Conservation (phyloP, 495 filamentous ascomycete species). For the Xylona heveae region DNA sequence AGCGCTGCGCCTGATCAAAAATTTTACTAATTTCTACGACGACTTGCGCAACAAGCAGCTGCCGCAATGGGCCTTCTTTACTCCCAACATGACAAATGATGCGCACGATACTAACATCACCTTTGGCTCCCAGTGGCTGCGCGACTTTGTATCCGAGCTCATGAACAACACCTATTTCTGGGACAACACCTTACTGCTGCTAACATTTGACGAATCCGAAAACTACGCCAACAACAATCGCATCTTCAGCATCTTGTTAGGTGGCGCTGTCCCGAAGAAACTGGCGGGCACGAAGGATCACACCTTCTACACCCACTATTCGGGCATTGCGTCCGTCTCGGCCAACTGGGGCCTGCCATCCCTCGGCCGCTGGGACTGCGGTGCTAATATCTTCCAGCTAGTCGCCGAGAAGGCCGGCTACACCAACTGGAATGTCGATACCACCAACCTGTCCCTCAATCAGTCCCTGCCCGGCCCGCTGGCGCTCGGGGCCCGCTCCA, state of each 20-base stretch:
- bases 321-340: conserved; percentile 36
- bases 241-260: conserved; percentile 39
- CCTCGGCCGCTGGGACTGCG: conserved; percentile 49
- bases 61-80: conserved; percentile 56
- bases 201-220: conserved; percentile 49
- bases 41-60: conserved; percentile 34
- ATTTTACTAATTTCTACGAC: conserved; percentile 37
- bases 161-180: conserved; percentile 42
- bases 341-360: conserved; percentile 50
- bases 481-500: conserved; percentile 14
- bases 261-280: conserved; percentile 35
- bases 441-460: conserved; percentile 21
- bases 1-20: conserved; percentile 41
- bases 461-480: conserved; percentile 26
- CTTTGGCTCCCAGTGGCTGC: conserved; percentile 34
- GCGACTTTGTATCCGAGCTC: conserved; percentile 36
- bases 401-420: conserved; percentile 37
- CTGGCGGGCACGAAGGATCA: conserved; percentile 38
- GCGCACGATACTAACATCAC: conserved; percentile 48
- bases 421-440: conserved; percentile 25
- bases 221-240: conserved; percentile 32
- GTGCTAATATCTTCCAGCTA: conserved; percentile 44
- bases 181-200: conserved; percentile 41
- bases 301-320: conserved; percentile 57
- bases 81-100: conserved; percentile 47